phyloP scores from a whole-genome alignment of 805 yeast species.

The Pichia sporocuriosa region DNA sequence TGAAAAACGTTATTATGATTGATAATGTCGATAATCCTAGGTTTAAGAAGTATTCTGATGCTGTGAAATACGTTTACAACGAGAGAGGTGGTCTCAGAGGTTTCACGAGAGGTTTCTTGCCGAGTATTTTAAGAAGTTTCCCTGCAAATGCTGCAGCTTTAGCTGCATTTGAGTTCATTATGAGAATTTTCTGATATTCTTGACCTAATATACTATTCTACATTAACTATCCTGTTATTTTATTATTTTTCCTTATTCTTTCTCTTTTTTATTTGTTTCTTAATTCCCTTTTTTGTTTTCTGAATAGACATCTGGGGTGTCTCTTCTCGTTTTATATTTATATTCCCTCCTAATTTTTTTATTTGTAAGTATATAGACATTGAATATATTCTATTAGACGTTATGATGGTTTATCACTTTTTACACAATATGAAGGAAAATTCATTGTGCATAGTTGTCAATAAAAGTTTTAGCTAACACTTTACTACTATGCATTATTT shows the following conservation, averaged over 20 bases:
- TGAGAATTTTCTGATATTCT: constrained; percentile 38
- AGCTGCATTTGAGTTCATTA: constrained; percentile 81
- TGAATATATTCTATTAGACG: too few species aligned
- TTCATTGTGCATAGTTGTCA: too few species aligned
- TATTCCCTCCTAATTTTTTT: too few species aligned
- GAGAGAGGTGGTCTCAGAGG: constrained; percentile 58
- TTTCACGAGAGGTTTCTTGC: constrained; percentile 74
- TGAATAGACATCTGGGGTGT: too few species aligned
- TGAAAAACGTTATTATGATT: constrained; percentile 79
- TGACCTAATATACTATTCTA: neutral
- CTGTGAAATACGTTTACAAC: constrained; percentile 60
- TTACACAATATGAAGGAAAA: too few species aligned
- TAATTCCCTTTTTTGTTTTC: too few species aligned
- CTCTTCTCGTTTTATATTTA: too few species aligned
- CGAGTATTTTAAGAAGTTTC: constrained; percentile 74
- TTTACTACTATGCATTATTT: too few species aligned
- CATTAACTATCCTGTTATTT: neutral
- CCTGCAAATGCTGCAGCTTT: constrained; percentile 94
- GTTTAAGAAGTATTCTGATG: constrained; percentile 64
- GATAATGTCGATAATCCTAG: constrained; percentile 68
- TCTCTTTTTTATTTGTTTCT: too few species aligned
- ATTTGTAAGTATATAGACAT: too few species aligned
- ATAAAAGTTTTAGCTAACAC: too few species aligned
- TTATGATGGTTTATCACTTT: too few species aligned
- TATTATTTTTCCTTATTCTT: neutral